Conservation (phyloP, 345 rosid species). For the Hirschfeldia incana region DNA sequence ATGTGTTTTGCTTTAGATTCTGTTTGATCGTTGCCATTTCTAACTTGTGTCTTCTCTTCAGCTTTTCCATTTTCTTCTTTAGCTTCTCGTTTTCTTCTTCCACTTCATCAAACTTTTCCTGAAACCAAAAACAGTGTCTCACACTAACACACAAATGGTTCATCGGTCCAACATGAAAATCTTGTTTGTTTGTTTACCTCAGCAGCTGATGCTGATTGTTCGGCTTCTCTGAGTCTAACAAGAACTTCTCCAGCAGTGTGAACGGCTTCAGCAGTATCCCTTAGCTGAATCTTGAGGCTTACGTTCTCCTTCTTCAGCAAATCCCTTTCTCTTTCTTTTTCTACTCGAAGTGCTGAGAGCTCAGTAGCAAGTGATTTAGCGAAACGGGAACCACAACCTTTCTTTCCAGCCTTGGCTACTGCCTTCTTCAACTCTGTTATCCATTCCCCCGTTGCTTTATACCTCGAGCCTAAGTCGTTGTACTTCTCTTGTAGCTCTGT, state of each 20-base stretch:
- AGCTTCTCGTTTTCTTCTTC: constrained; percentile 80
- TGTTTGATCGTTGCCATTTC: constrained; percentile 87
- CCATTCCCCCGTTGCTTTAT: constrained; percentile 77
- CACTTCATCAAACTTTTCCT: constrained; percentile 60
- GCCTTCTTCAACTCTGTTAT: constrained; percentile 88
- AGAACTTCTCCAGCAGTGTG: constrained; percentile 98
- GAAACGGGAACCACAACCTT: constrained; percentile 75
- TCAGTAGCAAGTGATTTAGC: constrained; percentile 76
- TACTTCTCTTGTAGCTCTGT: constrained; percentile 86
- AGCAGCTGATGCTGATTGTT: constrained; percentile 72
- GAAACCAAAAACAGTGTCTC: constrained; percentile 26
- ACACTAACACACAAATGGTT: background rate
- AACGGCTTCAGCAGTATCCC: constrained; percentile 97
- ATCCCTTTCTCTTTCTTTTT: constrained; percentile 79
- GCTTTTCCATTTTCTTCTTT: constrained; percentile 85
- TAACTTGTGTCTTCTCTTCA: constrained; percentile 87
- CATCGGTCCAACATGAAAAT: background rate
- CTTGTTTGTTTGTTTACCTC: constrained; percentile 55
- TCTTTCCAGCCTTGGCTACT: constrained; percentile 80
- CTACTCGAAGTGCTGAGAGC: constrained; percentile 74
- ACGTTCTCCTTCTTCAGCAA: constrained; percentile 72
- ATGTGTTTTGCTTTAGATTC: constrained; percentile 72
- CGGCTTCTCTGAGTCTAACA: constrained; percentile 88
- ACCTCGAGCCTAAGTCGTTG: constrained; percentile 67
- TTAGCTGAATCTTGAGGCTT: constrained; percentile 74